These are phyloP conservation scores for Allomyces macrogynus DNA, from an alignment of 192 early-diverging fungal species.

Conservation along the genomic window DNA sequence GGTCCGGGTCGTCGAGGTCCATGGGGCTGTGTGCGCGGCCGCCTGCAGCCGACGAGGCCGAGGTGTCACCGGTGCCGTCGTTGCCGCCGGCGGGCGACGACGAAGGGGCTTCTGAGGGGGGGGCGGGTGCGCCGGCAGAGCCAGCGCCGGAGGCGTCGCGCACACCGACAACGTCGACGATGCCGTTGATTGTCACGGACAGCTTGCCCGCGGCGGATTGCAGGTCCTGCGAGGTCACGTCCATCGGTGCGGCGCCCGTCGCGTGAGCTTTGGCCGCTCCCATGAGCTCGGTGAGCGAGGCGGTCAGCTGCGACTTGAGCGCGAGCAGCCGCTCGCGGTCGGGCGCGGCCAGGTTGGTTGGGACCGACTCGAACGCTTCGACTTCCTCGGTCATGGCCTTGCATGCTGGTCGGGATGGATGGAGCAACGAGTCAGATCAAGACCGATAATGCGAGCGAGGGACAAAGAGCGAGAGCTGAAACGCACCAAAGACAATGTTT, in stretches of 20 bases:
- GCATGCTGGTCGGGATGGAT: slow-evolving; percentile 22
- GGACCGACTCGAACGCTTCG: slow-evolving; percentile 36
- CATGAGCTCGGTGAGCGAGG: slow-evolving; percentile 44
- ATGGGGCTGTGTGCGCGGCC: neutral
- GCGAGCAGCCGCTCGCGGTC: slow-evolving; percentile 26
- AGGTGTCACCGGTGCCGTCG: neutral
- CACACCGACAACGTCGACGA: slow-evolving; percentile 55
- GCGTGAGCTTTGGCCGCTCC: slow-evolving; percentile 57
- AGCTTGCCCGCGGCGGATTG: slow-evolving; percentile 62
- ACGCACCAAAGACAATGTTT: slow-evolving; percentile 37
- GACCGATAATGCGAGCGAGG: too few relatives aligned
- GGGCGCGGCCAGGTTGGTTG: slow-evolving; percentile 18
- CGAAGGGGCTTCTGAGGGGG: slow-evolving; percentile 10
- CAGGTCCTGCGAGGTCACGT: slow-evolving; percentile 40
- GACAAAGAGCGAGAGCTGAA: too few relatives aligned
- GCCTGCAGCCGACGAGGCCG: slow-evolving; percentile 3
- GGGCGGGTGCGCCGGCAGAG: slow-evolving; percentile 1
- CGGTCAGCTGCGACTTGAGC: slow-evolving; percentile 40
- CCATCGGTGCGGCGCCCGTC: slow-evolving; percentile 31
- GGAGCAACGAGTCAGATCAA: too few relatives aligned
- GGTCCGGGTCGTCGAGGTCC: slow-evolving; percentile 10
- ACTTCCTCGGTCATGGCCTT: slow-evolving; percentile 66
- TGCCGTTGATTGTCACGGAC: slow-evolving; percentile 27
- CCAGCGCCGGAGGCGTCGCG: slow-evolving; percentile 12
- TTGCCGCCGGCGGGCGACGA: slow-evolving; percentile 11